Percentiles rank a stretch among this genome's conserved stretches.
Conservation (phyloP, 1,284 basidiomycete genomes). For the Hymenochaete sp. region DNA sequence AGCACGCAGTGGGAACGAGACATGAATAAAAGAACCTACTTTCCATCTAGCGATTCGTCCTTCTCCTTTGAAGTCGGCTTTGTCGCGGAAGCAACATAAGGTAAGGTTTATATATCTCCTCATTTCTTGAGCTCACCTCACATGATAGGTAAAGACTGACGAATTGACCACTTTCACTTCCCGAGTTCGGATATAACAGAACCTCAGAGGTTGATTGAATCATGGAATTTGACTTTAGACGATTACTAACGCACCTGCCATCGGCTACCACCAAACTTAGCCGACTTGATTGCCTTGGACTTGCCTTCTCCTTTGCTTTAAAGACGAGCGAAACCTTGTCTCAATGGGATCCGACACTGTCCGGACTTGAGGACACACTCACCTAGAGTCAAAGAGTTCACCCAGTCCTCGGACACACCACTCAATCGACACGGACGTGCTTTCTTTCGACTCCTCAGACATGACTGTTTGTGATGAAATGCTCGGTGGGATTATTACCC, state of each 20-base stretch:
- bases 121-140: constrained; percentile 49
- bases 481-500: not conserved
- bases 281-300: constrained; percentile 62
- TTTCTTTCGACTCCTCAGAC: constrained; percentile 38
- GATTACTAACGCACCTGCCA: constrained; percentile 48
- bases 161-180: constrained; percentile 43
- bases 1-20: not conserved
- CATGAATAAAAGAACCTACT: constrained; percentile 30
- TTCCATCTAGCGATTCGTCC: constrained; percentile 54
- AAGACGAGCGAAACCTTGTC: not conserved
- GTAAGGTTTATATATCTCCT: no score
- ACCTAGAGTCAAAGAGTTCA: constrained; percentile 64
- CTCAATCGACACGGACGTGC: constrained; percentile 58
- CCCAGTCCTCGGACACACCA: constrained; percentile 67
- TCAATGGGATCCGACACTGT: not conserved
- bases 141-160: constrained; percentile 75
- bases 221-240: not conserved
- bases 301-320: constrained; percentile 55
- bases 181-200: constrained; percentile 76
- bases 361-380: not conserved
- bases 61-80: constrained; percentile 75
- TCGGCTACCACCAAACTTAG: constrained; percentile 55
- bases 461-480: not conserved
- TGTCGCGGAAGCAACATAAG: constrained; percentile 4
- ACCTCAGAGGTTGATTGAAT: constrained; percentile 36